Evolutionary conservation across 1,284 basidiomycete genomes (phyloP).

Genomic region (Pseudozyma tsukubaensis): DNA sequence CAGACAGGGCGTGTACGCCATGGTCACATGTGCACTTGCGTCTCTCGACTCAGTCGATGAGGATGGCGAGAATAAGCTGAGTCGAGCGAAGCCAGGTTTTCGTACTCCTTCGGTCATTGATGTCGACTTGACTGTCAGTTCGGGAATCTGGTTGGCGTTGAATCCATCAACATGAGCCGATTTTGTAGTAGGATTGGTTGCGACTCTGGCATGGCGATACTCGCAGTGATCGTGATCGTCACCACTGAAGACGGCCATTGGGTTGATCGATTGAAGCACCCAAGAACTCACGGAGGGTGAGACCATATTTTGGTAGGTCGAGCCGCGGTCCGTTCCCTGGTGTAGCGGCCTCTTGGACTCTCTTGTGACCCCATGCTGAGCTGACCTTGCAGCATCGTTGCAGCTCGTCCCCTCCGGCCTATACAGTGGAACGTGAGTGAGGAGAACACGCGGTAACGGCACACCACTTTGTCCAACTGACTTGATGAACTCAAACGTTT

Average conservation of each 20-base stretch:
- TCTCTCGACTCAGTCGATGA: neutral
- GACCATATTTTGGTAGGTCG: conserved; percentile 61
- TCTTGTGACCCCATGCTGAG: conserved; percentile 41
- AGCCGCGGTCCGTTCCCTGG: conserved; percentile 51
- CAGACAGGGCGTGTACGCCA: conserved; percentile 55
- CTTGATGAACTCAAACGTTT: conserved; percentile 53
- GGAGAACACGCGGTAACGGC: conserved; percentile 42
- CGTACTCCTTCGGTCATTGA: conserved; percentile 61
- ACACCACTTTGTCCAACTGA: conserved; percentile 19
- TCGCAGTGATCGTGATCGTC: conserved; percentile 66
- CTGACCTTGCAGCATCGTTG: conserved; percentile 33
- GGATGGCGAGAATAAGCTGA: conserved; percentile 36
- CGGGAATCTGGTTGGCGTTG: conserved; percentile 30
- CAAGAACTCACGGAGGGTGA: conserved; percentile 41
- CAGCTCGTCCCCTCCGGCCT: conserved; percentile 34
- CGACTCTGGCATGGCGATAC: conserved; percentile 36
- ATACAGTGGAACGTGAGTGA: conserved; percentile 58
- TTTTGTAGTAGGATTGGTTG: neutral
- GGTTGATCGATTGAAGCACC: conserved; percentile 46
- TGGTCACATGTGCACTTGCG: neutral
- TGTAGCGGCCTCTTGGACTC: conserved; percentile 44
- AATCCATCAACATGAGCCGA: conserved; percentile 28
- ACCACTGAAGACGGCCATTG: conserved; percentile 55
- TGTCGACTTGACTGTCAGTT: conserved; percentile 61
- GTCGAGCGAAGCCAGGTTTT: conserved; percentile 55